phyloP scores from a whole-genome alignment of 257 asterid species.

The Plantago major region DNA sequence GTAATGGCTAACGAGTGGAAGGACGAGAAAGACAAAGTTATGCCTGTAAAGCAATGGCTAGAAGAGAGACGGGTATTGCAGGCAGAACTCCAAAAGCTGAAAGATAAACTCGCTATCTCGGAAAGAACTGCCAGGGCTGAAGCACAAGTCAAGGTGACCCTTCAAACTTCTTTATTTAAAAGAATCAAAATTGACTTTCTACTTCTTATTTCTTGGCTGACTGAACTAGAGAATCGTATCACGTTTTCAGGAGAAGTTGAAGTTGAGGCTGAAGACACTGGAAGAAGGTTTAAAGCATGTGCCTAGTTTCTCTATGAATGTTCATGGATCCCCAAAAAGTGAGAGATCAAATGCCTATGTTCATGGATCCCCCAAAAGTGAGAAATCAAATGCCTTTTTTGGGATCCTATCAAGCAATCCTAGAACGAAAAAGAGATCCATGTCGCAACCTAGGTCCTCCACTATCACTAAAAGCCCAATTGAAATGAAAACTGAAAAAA shows the following conservation, averaged over 20 bases:
- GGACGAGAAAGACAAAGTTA: conserved; percentile 78
- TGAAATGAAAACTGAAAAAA: conserved; percentile 26
- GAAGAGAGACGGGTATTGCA: conserved; percentile 83
- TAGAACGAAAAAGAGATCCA: conserved; percentile 48
- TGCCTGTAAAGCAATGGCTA: conserved; percentile 95
- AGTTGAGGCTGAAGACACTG: conserved; percentile 74
- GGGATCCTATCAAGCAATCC: conserved; percentile 58
- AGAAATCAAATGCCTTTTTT: conserved; percentile 44
- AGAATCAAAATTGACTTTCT: neutral
- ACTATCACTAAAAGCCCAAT: conserved; percentile 30
- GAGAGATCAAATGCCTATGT: conserved; percentile 39
- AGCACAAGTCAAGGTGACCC: conserved; percentile 74
- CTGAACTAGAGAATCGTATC: conserved; percentile 6
- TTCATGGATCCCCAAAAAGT: conserved; percentile 39
- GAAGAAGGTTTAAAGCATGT: conserved; percentile 63
- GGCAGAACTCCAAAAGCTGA: conserved; percentile 77
- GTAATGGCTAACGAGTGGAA: conserved; percentile 96
- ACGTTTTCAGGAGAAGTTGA: conserved; percentile 64
- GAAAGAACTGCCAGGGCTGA: conserved; percentile 81
- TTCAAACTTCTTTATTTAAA: neutral
- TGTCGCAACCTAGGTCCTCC: conserved; percentile 67
- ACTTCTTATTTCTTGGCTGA: neutral
- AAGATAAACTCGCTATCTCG: conserved; percentile 64
- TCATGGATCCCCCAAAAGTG: conserved; percentile 41
- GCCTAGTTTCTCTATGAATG: conserved; percentile 25